Percentiles rank a stretch among this genome's conserved stretches.
These are phyloP conservation scores for Fusarium scirpi DNA, from an alignment of 2,329 filamentous ascomycete species.

Conservation along the genomic window DNA sequence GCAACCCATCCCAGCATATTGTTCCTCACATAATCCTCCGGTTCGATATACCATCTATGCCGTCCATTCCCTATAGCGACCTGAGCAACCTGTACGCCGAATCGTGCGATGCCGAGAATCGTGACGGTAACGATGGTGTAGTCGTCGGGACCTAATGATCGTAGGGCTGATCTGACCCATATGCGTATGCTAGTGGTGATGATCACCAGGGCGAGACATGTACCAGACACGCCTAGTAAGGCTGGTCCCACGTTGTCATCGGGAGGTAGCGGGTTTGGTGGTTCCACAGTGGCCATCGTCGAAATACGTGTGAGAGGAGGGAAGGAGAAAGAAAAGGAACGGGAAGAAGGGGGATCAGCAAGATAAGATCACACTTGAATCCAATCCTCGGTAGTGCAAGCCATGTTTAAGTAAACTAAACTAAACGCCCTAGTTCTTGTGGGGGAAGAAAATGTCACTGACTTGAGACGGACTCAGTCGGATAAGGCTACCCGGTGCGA, in stretches of 20 bases:
- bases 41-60: slow-evolving; percentile 52
- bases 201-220: slow-evolving; percentile 50
- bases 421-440: not conserved
- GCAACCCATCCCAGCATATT: slow-evolving; percentile 56
- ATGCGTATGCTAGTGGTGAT: slow-evolving; percentile 50
- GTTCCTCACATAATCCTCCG: slow-evolving; percentile 50
- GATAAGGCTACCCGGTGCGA: not conserved
- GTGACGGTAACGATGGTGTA: slow-evolving; percentile 51
- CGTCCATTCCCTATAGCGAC: slow-evolving; percentile 54
- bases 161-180: slow-evolving; percentile 48
- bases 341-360: not conserved
- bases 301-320: not conserved
- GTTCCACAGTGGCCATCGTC: slow-evolving; percentile 29
- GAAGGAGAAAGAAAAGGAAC: not conserved
- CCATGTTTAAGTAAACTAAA: slow-evolving; percentile 9
- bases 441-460: not conserved
- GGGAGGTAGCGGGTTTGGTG: slow-evolving; percentile 51
- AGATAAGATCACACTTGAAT: not conserved
- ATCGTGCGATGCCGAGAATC: slow-evolving; percentile 49
- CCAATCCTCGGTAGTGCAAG: not conserved
- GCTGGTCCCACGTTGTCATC: slow-evolving; percentile 51
- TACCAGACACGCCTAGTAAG: slow-evolving; percentile 50
- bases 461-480: not conserved
- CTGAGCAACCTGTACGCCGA: slow-evolving; percentile 51
- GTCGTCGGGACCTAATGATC: slow-evolving; percentile 54